These are phyloP conservation scores for Phytophthora cryptogea DNA, from an alignment of 352 stramenopile species.

Conservation along the genomic window DNA sequence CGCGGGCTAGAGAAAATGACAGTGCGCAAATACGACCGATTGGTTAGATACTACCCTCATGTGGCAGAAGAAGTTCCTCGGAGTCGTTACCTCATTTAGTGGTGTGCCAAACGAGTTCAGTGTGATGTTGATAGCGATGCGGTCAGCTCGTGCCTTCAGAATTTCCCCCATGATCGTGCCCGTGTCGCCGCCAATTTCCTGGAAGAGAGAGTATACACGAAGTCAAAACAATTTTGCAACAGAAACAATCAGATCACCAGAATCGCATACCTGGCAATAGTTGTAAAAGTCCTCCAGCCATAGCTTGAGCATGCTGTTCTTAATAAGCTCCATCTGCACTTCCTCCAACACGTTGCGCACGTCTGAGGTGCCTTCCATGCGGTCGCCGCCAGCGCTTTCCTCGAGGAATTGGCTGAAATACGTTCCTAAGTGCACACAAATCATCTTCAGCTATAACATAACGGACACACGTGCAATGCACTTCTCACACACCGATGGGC, in stretches of 20 bases:
- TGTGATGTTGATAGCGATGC: slow-evolving; percentile 99
- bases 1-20: slow-evolving; percentile 63
- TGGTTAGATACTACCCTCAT: not conserved
- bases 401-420: slow-evolving; percentile 99
- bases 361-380: slow-evolving; percentile 85
- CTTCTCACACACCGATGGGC: slow-evolving; percentile 83
- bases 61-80: slow-evolving; percentile 31
- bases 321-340: slow-evolving; percentile 99
- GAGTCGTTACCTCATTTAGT: slow-evolving; percentile 73
- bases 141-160: slow-evolving; percentile 94
- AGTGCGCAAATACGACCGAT: not conserved
- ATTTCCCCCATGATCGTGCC: slow-evolving; percentile 98
- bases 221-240: not conserved
- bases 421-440: slow-evolving; percentile 58
- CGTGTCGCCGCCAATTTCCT: slow-evolving; percentile 96
- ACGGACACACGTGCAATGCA: not conserved
- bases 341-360: slow-evolving; percentile 98
- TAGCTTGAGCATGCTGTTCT: slow-evolving; percentile 99
- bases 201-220: slow-evolving; percentile 3
- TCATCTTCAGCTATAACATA: not conserved
- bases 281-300: slow-evolving; percentile 95
- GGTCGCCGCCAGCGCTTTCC: slow-evolving; percentile 88
- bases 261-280: slow-evolving; percentile 84
- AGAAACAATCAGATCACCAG: not conserved
- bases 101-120: slow-evolving; percentile 98